These are phyloP conservation scores for Pythium brachiatum DNA, from an alignment of 352 stramenopile species.

Conservation along the genomic window DNA sequence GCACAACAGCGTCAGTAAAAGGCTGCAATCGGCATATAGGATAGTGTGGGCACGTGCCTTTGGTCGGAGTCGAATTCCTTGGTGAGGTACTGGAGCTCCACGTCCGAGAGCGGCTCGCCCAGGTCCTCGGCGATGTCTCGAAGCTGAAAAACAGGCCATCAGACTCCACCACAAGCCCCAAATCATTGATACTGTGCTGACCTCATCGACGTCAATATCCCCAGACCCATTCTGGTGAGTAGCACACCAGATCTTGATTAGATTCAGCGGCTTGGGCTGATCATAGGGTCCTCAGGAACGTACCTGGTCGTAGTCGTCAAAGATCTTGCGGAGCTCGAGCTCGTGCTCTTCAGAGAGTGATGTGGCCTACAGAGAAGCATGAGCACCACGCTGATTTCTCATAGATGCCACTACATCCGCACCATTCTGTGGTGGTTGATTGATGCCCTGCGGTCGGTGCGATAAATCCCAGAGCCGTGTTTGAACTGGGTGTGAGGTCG, in stretches of 20 bases:
- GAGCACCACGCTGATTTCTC: neutral
- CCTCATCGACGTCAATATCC: conserved; percentile 70
- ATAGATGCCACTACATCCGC: too few species aligned
- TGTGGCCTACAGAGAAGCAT: conserved; percentile 22
- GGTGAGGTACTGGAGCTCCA: conserved; percentile 65
- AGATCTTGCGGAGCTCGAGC: conserved; percentile 69
- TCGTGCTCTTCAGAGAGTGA: conserved; percentile 67
- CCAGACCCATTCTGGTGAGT: conserved; percentile 54
- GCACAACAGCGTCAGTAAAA: neutral
- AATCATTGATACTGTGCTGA: conserved; percentile 7
- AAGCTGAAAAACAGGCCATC: conserved; percentile 31
- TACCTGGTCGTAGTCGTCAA: conserved; percentile 75
- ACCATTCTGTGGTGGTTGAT: too few species aligned
- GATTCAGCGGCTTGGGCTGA: too few species aligned
- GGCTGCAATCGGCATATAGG: too few species aligned
- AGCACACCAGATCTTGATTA: too few species aligned
- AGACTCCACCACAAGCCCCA: neutral
- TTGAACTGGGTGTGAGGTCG: too few species aligned
- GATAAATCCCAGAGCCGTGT: too few species aligned
- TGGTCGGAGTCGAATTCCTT: conserved; percentile 74
- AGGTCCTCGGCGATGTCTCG: conserved; percentile 72
- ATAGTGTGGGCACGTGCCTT: conserved; percentile 31
- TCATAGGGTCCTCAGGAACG: neutral
- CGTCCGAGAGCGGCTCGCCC: conserved; percentile 65
- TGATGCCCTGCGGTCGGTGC: too few species aligned